Conservation (phyloP, 176 grass and related monocot species). For the Musa troglodytarum region DNA sequence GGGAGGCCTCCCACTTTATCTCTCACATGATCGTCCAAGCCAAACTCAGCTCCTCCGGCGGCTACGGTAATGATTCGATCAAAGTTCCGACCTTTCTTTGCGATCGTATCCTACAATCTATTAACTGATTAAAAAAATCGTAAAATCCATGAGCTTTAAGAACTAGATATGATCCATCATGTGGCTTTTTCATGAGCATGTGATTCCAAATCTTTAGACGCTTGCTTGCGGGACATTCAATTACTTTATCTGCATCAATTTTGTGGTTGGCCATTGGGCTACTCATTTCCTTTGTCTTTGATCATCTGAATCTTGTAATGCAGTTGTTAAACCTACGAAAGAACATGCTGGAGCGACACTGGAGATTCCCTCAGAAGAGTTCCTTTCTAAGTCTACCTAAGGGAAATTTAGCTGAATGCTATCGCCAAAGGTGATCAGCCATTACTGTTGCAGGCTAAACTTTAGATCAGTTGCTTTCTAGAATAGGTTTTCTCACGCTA, state of each 20-base stretch:
- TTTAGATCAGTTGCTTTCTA: neutral
- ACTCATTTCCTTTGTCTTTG: neutral
- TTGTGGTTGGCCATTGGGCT: neutral
- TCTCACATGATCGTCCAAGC: conserved; percentile 86
- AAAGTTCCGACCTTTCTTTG: neutral
- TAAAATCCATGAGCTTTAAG: neutral
- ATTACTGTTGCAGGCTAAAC: neutral
- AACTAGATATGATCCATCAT: neutral
- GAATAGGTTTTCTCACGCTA: neutral
- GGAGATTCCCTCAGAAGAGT: conserved; percentile 72
- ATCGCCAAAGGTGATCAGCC: neutral
- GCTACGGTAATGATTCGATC: conserved; percentile 42
- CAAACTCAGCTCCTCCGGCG: conserved; percentile 48
- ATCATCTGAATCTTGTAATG: neutral
- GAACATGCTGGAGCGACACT: conserved; percentile 68
- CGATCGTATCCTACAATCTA: neutral
- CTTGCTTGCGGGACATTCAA: neutral
- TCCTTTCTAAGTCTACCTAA: conserved; percentile 28
- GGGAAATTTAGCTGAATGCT: neutral
- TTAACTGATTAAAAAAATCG: neutral
- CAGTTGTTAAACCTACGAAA: conserved; percentile 83
- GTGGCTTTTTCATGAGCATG: neutral
- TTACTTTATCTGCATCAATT: neutral
- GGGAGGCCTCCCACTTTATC: conserved; percentile 85
- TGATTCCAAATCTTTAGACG: neutral